Evolutionary conservation across 2,329 filamentous ascomycete genomes (phyloP).

Genomic region (Tolypocladium inflatum): DNA sequence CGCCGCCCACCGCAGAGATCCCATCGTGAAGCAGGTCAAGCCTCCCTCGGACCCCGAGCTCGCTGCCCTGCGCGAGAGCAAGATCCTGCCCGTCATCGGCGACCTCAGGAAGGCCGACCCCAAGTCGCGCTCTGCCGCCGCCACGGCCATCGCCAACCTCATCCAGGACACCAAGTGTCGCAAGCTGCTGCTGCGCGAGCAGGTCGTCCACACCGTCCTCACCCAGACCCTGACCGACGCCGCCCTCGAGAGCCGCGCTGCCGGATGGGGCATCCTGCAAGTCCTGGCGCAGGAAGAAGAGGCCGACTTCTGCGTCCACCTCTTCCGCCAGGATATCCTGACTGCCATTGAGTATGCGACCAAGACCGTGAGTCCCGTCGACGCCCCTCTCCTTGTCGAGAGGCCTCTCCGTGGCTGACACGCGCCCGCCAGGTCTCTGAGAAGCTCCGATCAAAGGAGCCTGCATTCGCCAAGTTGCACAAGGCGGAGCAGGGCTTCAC

Average conservation of each 20-base stretch:
- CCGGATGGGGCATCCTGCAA: conserved; percentile 58
- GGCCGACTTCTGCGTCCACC: conserved; percentile 55
- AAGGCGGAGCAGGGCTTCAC: conserved; percentile 44
- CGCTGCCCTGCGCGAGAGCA: conserved; percentile 50
- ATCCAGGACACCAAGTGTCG: conserved; percentile 52
- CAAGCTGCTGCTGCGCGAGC: conserved; percentile 56
- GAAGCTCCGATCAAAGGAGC: conserved; percentile 29
- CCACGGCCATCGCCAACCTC: conserved; percentile 50
- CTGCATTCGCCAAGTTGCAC: conserved; percentile 35
- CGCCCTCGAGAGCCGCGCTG: conserved; percentile 51
- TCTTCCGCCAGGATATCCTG: conserved; percentile 52
- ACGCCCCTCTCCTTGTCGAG: neutral
- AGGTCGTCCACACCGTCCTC: conserved; percentile 53
- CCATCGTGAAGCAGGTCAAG: conserved; percentile 48
- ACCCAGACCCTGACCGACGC: conserved; percentile 55
- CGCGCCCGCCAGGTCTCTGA: conserved; percentile 27
- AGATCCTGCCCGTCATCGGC: conserved; percentile 53
- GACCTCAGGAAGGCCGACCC: conserved; percentile 50
- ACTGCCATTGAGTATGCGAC: conserved; percentile 50
- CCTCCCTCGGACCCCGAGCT: conserved; percentile 55
- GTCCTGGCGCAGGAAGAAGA: conserved; percentile 55
- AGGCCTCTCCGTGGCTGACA: neutral
- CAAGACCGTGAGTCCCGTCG: conserved; percentile 33
- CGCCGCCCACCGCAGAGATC: conserved; percentile 39
- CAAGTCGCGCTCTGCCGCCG: conserved; percentile 49